Conservation (phyloP, 495 filamentous ascomycete species). For the Lasiosphaeris hirsuta region DNA sequence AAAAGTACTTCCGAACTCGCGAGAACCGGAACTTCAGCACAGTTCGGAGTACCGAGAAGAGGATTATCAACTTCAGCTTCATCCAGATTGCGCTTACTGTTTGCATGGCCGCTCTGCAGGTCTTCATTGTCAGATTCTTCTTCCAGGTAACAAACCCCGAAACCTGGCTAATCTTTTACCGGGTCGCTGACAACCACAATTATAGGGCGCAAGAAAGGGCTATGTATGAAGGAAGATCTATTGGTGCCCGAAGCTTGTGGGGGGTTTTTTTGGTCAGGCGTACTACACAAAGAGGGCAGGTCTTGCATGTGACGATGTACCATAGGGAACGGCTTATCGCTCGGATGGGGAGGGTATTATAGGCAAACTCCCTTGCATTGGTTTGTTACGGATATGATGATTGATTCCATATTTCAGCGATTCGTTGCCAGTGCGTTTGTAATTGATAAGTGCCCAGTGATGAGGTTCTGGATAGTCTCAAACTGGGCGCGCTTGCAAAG, state of each 20-base stretch:
- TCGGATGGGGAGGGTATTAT: conserved; percentile 9
- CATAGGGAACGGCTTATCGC: conserved; percentile 25
- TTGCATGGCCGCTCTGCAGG: conserved; percentile 93
- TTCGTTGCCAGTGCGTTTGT: not conserved
- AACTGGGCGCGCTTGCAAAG: no score
- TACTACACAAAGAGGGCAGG: conserved; percentile 22
- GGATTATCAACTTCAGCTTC: conserved; percentile 96
- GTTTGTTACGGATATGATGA: conserved; percentile 13
- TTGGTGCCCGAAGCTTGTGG: conserved; percentile 11
- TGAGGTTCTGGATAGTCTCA: no score
- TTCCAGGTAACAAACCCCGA: conserved; percentile 65
- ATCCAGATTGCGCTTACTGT: conserved; percentile 91
- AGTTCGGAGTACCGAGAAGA: conserved; percentile 87
- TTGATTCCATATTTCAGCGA: conserved; percentile 1
- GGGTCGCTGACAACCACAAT: conserved; percentile 18
- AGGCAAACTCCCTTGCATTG: conserved; percentile 5
- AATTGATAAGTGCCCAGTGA: no score
- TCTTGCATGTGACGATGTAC: conserved; percentile 25
- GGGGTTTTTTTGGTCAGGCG: conserved; percentile 21
- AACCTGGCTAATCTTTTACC: not conserved
- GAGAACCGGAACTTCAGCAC: conserved; percentile 99
- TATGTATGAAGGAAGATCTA: conserved; percentile 45
- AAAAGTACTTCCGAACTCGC: conserved; percentile 98
- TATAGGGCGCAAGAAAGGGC: conserved; percentile 54
- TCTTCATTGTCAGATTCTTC: conserved; percentile 97